Evolutionary conservation across 371 early-diverging fungal genomes (phyloP).

Genomic region (Capillidium heterosporum): DNA sequence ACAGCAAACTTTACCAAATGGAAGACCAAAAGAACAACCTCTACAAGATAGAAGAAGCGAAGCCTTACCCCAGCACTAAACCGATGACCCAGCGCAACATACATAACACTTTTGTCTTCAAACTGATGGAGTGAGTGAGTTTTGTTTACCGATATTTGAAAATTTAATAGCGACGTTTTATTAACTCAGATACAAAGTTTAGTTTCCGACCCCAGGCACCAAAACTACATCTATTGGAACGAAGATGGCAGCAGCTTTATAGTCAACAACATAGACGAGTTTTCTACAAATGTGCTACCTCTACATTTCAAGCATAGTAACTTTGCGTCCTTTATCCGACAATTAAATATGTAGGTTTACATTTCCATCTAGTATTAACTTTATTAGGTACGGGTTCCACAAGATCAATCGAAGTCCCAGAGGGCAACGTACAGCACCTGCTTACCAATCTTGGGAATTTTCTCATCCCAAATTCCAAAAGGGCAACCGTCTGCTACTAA

Average conservation of each 20-base stretch:
- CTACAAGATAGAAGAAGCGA: too few species aligned
- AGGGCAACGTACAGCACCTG: conserved; percentile 58
- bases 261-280: conserved; percentile 67
- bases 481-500: conserved; percentile 56
- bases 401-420: conserved; percentile 72
- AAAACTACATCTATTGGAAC: conserved; percentile 66
- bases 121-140: not conserved
- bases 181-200: conserved; percentile 31
- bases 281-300: conserved; percentile 55
- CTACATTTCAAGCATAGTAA: conserved; percentile 75
- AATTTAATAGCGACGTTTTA: not conserved
- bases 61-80: not conserved
- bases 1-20: too few species aligned
- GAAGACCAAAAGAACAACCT: too few species aligned
- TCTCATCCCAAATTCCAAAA: conserved; percentile 68
- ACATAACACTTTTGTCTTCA: conserved; percentile 5
- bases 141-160: not conserved
- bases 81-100: not conserved
- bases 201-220: conserved; percentile 58
- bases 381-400: conserved; percentile 63
- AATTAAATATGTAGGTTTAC: conserved; percentile 52
- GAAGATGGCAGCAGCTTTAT: conserved; percentile 65
- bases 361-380: not conserved
- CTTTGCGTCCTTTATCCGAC: conserved; percentile 67
- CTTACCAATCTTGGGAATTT: conserved; percentile 86